Evolutionary conservation across 306 rosid genomes (phyloP).

Genomic region (Casuarina cunninghamiana): DNA sequence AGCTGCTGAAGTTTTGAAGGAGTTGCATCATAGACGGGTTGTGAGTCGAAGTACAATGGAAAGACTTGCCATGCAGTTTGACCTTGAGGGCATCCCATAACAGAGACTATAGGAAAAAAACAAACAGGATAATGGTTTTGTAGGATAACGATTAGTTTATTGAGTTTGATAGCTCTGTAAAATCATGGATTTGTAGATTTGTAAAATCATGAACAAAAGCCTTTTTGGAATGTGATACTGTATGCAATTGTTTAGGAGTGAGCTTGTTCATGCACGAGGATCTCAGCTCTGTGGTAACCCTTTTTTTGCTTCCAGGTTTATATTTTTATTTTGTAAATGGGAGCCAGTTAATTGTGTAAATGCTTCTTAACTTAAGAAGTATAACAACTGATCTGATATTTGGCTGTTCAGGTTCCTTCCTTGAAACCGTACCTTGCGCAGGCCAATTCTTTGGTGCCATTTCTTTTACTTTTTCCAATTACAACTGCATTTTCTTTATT

Average conservation of each 20-base stretch:
- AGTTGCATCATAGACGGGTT: slow-evolving; percentile 51
- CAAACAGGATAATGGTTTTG: slow-evolving; percentile 25
- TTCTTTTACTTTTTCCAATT: not conserved
- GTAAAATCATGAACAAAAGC: slow-evolving; percentile 7
- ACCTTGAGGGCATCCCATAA: slow-evolving; percentile 46
- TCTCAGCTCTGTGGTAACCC: slow-evolving; percentile 6
- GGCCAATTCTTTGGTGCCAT: not conserved
- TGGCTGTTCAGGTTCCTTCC: not conserved
- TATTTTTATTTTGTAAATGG: not conserved
- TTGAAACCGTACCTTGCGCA: not conserved
- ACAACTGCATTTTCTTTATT: not conserved
- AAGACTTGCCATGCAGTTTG: slow-evolving; percentile 72
- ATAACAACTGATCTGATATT: not conserved
- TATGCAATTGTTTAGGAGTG: slow-evolving; percentile 6
- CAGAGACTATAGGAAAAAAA: slow-evolving; percentile 27
- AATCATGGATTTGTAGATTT: slow-evolving; percentile 12
- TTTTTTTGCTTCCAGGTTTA: not conserved
- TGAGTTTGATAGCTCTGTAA: slow-evolving; percentile 16
- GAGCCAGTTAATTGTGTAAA: not conserved
- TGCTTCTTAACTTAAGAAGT: not conserved
- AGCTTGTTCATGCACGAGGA: slow-evolving; percentile 13
- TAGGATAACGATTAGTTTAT: slow-evolving; percentile 18
- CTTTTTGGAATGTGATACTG: slow-evolving; percentile 30
- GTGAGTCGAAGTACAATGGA: slow-evolving; percentile 65
- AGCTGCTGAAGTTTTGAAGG: slow-evolving; percentile 59